Base-by-base conservation (phyloP, 768 basidiomycete species). In the Mycena filopes region DNA sequence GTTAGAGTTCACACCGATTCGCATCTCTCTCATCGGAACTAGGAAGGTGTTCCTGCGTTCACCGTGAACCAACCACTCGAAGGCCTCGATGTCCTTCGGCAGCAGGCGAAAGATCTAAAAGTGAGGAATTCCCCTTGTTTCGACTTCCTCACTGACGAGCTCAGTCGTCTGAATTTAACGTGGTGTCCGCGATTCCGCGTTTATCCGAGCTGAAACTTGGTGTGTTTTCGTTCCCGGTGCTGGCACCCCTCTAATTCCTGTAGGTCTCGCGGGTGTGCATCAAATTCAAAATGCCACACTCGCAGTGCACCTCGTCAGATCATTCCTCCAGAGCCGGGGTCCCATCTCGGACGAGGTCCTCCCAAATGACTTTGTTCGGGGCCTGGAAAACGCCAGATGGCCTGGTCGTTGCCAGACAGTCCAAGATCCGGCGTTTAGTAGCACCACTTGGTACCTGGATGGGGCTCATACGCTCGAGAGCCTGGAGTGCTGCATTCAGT, bases 401-500 rank as follows among this genome's bases (percentile, higher is more conserved):
- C 96, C 98, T 12, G 98, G 97, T 15, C 87, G 98, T 47, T 99
- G 98, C 75, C 98, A 99, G 78, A 86, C 85, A 11, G 87, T 97
- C 15, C 50, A 60, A 12, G 95, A 96, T 72, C 89, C 89, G 1
- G 73, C 68, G 18, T 74, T 85, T 41, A 53, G 77, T 2, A 72
- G 76, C 18, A 82, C 86, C 9, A 91, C 86, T 3, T 99, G 98
- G 98, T 94, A 89, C 76, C 80, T 99, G 15, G 98, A 99, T 74
- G 98, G 98, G 1, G 96, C 98, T 13, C 98, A 99, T 76, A 99
- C 98, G 0, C 78, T 86, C 15, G 98, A 99, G 74, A 98, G 95
- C 72, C 81, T 99, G 29, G 83, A 86, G 46, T 95, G 88, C 65
- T 97, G 96, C 70, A 85, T 93, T 16, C 81, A 94, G 63, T 99